Evolutionary conservation across 306 rosid species (phyloP).

Genomic region (Quercus bicolor): DNA sequence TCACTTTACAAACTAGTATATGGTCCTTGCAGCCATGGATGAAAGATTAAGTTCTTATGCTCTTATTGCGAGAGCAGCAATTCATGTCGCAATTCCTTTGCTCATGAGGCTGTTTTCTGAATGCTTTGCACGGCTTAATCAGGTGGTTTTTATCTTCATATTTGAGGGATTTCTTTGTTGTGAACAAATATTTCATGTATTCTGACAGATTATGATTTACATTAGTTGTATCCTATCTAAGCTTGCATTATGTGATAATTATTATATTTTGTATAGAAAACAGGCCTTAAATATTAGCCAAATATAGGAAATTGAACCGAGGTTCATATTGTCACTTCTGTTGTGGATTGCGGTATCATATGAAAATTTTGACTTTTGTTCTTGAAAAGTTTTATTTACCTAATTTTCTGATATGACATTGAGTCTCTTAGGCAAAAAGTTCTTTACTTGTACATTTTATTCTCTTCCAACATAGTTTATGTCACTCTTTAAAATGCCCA

Average conservation of each 20-base stretch:
- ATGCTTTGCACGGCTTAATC: constrained; percentile 61
- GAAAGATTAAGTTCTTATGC: constrained; percentile 93
- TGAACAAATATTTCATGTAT: not conserved
- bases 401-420: not conserved
- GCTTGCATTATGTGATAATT: not conserved
- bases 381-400: not conserved
- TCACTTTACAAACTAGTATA: constrained; percentile 16
- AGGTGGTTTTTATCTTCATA: constrained; percentile 46
- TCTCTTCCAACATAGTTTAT: too few relatives aligned
- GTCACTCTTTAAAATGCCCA: too few relatives aligned
- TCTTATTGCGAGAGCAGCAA: constrained; percentile 83
- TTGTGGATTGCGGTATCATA: not conserved
- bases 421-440: not conserved
- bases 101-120: constrained; percentile 64
- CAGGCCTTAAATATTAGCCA: not conserved
- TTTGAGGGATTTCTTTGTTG: constrained; percentile 7
- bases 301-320: not conserved
- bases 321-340: not conserved
- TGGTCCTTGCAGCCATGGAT: constrained; percentile 82
- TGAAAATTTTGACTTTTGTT: not conserved
- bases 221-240: not conserved
- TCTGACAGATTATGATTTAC: not conserved
- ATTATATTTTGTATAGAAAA: not conserved
- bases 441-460: not conserved
- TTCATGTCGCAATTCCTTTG: constrained; percentile 74